These are phyloP conservation scores for Lathyrus oleraceus DNA, from an alignment of 306 rosid species.

Conservation along the genomic window DNA sequence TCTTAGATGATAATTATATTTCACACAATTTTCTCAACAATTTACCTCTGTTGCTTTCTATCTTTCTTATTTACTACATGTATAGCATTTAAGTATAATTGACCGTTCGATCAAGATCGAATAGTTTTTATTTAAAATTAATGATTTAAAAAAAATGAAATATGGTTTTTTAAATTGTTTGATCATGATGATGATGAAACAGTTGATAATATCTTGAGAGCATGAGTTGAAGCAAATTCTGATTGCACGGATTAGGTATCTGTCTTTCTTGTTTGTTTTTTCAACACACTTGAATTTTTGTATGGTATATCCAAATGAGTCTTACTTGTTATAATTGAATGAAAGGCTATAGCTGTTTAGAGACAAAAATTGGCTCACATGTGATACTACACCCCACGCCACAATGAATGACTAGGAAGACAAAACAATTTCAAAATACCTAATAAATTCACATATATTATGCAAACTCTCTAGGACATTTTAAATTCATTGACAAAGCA, in stretches of 20 bases:
- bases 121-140: too few relatives aligned
- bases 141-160: too few relatives aligned
- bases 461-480: too few relatives aligned
- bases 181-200: too few relatives aligned
- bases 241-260: too few relatives aligned
- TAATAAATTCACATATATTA: not conserved
- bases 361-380: slow-evolving; percentile 3
- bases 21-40: not conserved
- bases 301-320: not conserved
- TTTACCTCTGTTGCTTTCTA: not conserved
- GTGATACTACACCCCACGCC: slow-evolving; percentile 1
- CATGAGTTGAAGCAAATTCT: too few relatives aligned
- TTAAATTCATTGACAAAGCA: not conserved
- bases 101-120: too few relatives aligned
- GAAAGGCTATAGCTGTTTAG: not conserved
- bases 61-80: not conserved
- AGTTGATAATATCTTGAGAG: too few relatives aligned
- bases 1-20: not conserved
- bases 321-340: not conserved
- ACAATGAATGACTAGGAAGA: not conserved
- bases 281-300: not conserved
- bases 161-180: too few relatives aligned
- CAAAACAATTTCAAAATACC: not conserved
- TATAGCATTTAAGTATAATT: too few relatives aligned
- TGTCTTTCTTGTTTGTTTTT: not conserved